Evolutionary conservation across 768 basidiomycete genomes (phyloP), one percentile per base, ranked within the genome.

Genomic region (Rhodotorula taiwanensis): DNA sequence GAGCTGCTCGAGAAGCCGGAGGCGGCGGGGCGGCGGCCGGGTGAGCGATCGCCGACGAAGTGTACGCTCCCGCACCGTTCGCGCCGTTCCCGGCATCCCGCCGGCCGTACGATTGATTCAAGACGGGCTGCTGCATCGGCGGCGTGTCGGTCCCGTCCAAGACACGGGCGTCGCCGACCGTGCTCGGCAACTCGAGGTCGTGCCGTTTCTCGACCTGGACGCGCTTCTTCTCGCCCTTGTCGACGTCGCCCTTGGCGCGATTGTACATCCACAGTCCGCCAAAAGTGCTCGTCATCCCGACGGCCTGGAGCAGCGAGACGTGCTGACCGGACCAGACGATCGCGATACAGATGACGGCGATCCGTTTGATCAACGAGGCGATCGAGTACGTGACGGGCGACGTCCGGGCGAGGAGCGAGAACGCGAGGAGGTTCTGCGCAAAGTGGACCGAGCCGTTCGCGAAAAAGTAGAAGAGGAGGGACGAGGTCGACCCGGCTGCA

Each of bases 301-400:
- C 73, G 7, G 82, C 92, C 76, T 97, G 92, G 25, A 95, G 72
- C 15, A 82, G 83, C 64, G 93, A 87, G 23, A 97, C 83, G 41
- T 80, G 74, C 78, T 97, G 94, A 59, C 82, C 85, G 79, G 97
- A 98, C 94, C 94, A 99, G 54, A 92, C 79, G 74, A 99, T 88
- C 25, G 95, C 95, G 71, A 97, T 87, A 78, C 91, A 93, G 73
- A 99, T 99, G 72, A 99, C 95, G 50, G 86, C 91, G 58, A 99
- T 92, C 30, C 95, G 90, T 77, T 99, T 99, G 79, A 97, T 84
- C 72, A 99, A 84, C 6, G 91, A 95, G 5, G 95, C 95, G 75
- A 99, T 98, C 55, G 90, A 94, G 77, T 99, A 99, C 1, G 95
- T 98, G 70, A 99, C 95, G 25, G 95, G 94, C 16, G 94, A 97